Conservation (phyloP, 148 eudicot genomes). For the Camellia sinensis region DNA sequence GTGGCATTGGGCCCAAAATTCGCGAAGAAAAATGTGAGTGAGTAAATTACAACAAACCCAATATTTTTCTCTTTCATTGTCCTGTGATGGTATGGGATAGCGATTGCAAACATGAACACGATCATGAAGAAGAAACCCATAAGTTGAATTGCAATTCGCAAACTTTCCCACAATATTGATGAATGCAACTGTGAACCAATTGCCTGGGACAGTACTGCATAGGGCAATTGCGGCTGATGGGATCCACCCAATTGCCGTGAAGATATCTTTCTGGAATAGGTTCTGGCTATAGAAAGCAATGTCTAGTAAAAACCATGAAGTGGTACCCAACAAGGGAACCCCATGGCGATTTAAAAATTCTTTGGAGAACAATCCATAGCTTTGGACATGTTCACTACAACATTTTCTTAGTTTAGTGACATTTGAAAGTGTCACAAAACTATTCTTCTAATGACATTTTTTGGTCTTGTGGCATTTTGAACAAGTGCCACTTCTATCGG, state of each 20-base stretch:
- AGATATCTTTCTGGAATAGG: constrained; percentile 71
- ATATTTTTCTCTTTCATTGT: constrained; percentile 21
- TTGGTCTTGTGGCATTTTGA: no score
- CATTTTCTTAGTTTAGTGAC: no score
- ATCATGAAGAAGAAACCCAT: constrained; percentile 78
- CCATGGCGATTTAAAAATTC: constrained; percentile 55
- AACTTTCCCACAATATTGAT: constrained; percentile 62
- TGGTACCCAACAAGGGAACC: constrained; percentile 58
- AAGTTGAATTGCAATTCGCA: constrained; percentile 53
- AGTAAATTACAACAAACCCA: constrained; percentile 55
- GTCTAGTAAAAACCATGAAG: constrained; percentile 76
- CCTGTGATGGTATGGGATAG: constrained; percentile 64
- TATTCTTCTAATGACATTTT: no score
- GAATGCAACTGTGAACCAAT: constrained; percentile 68
- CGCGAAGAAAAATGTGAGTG: constrained; percentile 58
- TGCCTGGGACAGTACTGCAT: constrained; percentile 70
- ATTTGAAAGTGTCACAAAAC: no score
- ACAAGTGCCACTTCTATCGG: no score
- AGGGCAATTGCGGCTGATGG: constrained; percentile 51
- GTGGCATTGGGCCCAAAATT: constrained; percentile 72
- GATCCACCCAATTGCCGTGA: constrained; percentile 60
- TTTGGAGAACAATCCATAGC: no score
- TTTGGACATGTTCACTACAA: no score
- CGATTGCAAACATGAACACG: constrained; percentile 72
- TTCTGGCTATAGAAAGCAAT: constrained; percentile 77